Evolutionary conservation across 768 basidiomycete genomes (phyloP).

Genomic region (Tricholoma hemisulphureum): DNA sequence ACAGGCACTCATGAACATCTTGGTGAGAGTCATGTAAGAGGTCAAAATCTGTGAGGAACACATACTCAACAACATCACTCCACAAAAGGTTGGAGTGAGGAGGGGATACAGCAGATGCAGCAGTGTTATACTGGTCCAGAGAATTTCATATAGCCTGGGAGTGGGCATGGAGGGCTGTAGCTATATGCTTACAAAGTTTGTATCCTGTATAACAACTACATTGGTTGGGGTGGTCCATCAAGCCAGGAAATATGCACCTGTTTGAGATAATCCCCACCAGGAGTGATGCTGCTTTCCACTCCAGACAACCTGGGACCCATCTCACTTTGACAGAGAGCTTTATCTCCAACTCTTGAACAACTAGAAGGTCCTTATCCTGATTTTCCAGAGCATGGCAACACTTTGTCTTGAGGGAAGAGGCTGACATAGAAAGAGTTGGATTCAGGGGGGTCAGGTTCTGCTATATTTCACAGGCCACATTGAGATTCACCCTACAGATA

Average conservation of each 20-base stretch:
- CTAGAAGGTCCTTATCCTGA: too few species aligned
- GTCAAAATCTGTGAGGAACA: slow-evolving; percentile 19
- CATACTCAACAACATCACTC: slow-evolving; percentile 20
- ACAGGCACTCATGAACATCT: slow-evolving; percentile 10
- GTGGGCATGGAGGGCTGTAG: slow-evolving; percentile 1
- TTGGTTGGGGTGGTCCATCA: not conserved
- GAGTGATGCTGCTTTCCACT: too few species aligned
- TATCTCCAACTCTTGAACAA: too few species aligned
- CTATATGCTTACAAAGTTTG: slow-evolving; percentile 10
- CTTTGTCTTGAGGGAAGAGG: too few species aligned
- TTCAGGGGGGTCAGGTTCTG: too few species aligned
- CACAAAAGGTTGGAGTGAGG: slow-evolving; percentile 13
- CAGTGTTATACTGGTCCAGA: slow-evolving; percentile 17
- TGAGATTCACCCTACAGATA: too few species aligned
- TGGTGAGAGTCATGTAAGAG: slow-evolving; percentile 12
- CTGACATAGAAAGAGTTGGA: too few species aligned
- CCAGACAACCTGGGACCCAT: too few species aligned
- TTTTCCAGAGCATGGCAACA: too few species aligned
- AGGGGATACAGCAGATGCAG: slow-evolving; percentile 17
- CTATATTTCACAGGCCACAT: too few species aligned
- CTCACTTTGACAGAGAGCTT: too few species aligned
- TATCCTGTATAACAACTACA: not conserved
- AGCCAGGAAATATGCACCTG: slow-evolving; percentile 18
- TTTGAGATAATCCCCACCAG: too few species aligned
- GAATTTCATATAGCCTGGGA: slow-evolving; percentile 18